Evolutionary conservation across 1,284 basidiomycete species (phyloP).

Genomic region (Moesziomyces globuligerus): DNA sequence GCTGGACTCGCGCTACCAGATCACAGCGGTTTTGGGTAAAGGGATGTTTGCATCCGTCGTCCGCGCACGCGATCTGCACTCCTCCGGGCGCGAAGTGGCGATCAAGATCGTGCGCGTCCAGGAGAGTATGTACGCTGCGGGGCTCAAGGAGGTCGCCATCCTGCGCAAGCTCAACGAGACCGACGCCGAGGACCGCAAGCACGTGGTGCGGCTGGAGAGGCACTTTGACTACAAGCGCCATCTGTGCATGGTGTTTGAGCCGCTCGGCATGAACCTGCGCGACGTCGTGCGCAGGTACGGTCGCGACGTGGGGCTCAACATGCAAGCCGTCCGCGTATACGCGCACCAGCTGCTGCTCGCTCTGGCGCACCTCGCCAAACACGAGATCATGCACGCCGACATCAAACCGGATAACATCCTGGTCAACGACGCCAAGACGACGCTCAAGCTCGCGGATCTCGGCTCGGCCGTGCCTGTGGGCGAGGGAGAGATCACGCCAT

Average conservation of each 20-base stretch:
- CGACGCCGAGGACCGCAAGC: slow-evolving; percentile 96
- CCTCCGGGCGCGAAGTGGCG: slow-evolving; percentile 77
- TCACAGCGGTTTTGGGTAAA: slow-evolving; percentile 91
- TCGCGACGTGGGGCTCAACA: slow-evolving; percentile 95
- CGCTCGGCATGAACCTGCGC: slow-evolving; percentile 91
- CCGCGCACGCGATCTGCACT: slow-evolving; percentile 76
- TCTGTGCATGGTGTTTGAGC: slow-evolving; percentile 95
- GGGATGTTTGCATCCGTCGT: slow-evolving; percentile 99
- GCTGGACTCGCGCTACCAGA: slow-evolving; percentile 93
- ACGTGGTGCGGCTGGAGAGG: slow-evolving; percentile 86
- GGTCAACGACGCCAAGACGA: slow-evolving; percentile 89
- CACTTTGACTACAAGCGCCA: slow-evolving; percentile 98
- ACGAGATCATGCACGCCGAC: slow-evolving; percentile 95
- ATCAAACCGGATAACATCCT: slow-evolving; percentile 71
- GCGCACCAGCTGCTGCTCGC: slow-evolving; percentile 94
- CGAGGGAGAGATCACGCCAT: slow-evolving; percentile 97
- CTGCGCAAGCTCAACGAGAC: slow-evolving; percentile 84
- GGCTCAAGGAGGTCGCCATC: slow-evolving; percentile 89
- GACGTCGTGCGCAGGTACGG: slow-evolving; percentile 99
- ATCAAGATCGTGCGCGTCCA: slow-evolving; percentile 97
- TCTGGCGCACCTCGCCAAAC: slow-evolving; percentile 84
- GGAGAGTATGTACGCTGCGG: slow-evolving; percentile 97
- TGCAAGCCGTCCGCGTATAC: slow-evolving; percentile 95
- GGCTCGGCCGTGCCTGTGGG: slow-evolving; percentile 92
- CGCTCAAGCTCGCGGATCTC: slow-evolving; percentile 93